These are phyloP conservation scores for Barbatosphaeria neglecta DNA, from an alignment of 495 filamentous ascomycete species.

Conservation along the genomic window DNA sequence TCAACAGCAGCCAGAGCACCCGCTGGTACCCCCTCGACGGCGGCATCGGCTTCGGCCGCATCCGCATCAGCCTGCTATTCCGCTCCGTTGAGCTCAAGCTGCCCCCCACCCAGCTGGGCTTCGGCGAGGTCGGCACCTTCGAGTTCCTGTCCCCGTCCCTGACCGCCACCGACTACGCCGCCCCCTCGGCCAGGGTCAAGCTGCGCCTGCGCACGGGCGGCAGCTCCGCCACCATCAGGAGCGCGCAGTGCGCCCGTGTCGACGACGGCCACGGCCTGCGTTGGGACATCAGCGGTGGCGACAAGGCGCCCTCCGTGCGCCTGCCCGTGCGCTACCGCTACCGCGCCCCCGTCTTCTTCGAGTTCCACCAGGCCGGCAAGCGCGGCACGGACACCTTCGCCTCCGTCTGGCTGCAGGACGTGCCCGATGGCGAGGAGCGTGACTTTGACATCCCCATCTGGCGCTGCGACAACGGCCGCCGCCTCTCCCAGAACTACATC, in stretches of 20 bases:
- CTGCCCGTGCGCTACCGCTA: constrained; percentile 85
- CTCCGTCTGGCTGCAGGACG: constrained; percentile 71
- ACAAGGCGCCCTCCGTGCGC: constrained; percentile 43
- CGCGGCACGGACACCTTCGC: constrained; percentile 63
- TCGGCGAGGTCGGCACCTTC: constrained; percentile 82
- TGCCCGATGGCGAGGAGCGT: constrained; percentile 65
- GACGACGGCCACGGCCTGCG: constrained; percentile 48
- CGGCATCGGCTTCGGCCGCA: constrained; percentile 67
- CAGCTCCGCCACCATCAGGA: constrained; percentile 56
- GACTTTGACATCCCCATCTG: constrained; percentile 79
- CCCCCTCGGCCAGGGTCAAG: constrained; percentile 55
- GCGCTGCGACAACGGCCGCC: constrained; percentile 56
- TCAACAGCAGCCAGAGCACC: constrained; percentile 70
- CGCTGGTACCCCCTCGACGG: constrained; percentile 49
- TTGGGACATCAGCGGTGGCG: constrained; percentile 54
- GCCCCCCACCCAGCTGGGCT: constrained; percentile 72
- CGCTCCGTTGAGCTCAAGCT: constrained; percentile 73
- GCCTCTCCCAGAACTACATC: constrained; percentile 85
- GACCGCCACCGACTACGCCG: constrained; percentile 42
- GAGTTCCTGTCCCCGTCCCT: constrained; percentile 65
- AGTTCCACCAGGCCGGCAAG: constrained; percentile 60
- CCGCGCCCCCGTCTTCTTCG: constrained; percentile 77
- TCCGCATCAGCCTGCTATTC: constrained; percentile 83
- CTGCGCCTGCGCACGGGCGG: constrained; percentile 77
- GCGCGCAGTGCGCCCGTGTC: constrained; percentile 41